phyloP scores from a whole-genome alignment of 352 stramenopile species.

The Peronospora belbahrii region DNA sequence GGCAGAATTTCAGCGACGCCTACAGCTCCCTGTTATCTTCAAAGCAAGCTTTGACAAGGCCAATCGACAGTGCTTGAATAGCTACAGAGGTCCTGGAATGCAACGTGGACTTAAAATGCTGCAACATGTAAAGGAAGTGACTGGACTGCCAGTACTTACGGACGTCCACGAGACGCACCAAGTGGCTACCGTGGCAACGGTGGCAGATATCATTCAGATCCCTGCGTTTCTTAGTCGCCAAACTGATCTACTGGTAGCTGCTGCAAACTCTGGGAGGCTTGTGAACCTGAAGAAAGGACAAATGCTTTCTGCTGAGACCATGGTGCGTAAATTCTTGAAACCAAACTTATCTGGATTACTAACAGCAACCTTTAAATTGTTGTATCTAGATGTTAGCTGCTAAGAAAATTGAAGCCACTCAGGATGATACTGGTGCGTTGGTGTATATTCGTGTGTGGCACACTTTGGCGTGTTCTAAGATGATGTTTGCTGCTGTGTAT shows the following conservation, averaged over 20 bases:
- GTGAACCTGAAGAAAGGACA: conserved; percentile 88
- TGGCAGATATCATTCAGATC: conserved; percentile 83
- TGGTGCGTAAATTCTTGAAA: conserved; percentile 28
- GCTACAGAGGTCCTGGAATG: conserved; percentile 72
- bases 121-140: conserved; percentile 58
- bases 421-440: conserved; percentile 36
- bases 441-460: not conserved
- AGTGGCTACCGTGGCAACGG: conserved; percentile 49
- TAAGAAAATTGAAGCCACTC: conserved; percentile 59
- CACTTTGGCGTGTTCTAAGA: not conserved
- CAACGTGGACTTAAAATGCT: conserved; percentile 64
- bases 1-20: conserved; percentile 34
- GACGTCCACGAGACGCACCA: conserved; percentile 85
- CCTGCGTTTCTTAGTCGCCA: conserved; percentile 85
- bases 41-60: conserved; percentile 88
- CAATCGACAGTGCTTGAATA: conserved; percentile 76
- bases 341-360: not conserved
- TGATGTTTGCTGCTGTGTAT: not conserved
- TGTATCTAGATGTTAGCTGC: conserved; percentile 53
- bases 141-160: conserved; percentile 71
- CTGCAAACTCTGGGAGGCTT: conserved; percentile 59
- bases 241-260: conserved; percentile 78
- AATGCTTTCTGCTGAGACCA: conserved; percentile 85
- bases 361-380: not conserved
- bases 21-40: conserved; percentile 79